These are phyloP conservation scores for Echeveria elegans DNA, from an alignment of 164 flowering plant genomes.

Conservation along the genomic window DNA sequence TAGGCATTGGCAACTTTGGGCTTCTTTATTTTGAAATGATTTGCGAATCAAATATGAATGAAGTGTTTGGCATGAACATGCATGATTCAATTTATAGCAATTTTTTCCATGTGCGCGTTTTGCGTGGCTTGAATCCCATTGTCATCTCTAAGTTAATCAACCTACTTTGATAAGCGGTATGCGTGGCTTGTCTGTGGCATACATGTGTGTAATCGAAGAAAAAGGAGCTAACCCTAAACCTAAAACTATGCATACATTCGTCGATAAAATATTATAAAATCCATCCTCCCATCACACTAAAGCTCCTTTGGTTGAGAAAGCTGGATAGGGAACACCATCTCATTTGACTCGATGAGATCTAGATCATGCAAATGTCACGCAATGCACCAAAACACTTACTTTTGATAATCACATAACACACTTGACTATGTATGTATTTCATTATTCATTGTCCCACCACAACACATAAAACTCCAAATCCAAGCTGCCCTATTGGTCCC, in stretches of 20 bases:
- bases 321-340: background rate
- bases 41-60: background rate
- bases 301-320: background rate
- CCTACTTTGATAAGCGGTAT: background rate
- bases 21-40: no score
- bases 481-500: background rate
- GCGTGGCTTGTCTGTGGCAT: constrained; percentile 1
- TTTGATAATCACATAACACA: constrained; percentile 3
- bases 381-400: background rate
- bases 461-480: background rate
- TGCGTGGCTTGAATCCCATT: background rate
- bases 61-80: background rate
- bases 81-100: background rate
- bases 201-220: background rate
- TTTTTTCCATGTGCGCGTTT: background rate
- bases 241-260: background rate
- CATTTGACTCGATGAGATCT: background rate
- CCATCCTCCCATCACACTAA: background rate
- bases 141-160: background rate
- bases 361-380: background rate
- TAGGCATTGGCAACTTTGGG: no score
- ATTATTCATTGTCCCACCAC: background rate
- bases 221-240: background rate
- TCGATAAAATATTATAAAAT: no score
- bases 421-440: background rate